Conservation (phyloP, 2,329 filamentous ascomycete species). For the Paramyrothecium roridum region DNA sequence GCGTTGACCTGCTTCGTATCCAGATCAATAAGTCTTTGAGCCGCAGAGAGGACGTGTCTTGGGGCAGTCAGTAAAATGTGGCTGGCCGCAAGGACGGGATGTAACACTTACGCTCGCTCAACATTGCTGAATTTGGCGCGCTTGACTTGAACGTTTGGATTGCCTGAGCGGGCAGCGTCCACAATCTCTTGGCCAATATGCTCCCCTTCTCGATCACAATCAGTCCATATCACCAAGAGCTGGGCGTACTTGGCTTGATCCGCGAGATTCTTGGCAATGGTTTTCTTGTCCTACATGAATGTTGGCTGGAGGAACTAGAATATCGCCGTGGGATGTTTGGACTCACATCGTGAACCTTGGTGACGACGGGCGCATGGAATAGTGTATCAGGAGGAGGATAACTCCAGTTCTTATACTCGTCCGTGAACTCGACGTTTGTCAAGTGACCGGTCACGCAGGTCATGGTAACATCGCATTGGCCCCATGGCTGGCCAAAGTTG, state of each 20-base stretch:
- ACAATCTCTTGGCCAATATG: slow-evolving; percentile 93
- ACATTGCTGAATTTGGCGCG: slow-evolving; percentile 94
- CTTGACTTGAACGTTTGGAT: slow-evolving; percentile 72
- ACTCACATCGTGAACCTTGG: slow-evolving; percentile 62
- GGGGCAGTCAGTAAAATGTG: slow-evolving; percentile 5
- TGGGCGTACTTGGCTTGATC: slow-evolving; percentile 69
- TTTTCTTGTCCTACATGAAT: slow-evolving; percentile 63
- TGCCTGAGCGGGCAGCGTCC: slow-evolving; percentile 72
- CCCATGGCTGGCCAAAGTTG: slow-evolving; percentile 79
- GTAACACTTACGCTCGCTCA: slow-evolving; percentile 68
- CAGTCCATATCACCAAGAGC: slow-evolving; percentile 93
- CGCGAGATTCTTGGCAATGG: slow-evolving; percentile 82
- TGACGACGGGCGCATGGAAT: slow-evolving; percentile 76
- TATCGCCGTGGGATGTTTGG: not conserved
- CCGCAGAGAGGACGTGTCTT: slow-evolving; percentile 84
- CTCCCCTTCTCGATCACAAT: slow-evolving; percentile 96
- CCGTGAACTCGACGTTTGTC: slow-evolving; percentile 72
- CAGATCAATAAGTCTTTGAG: slow-evolving; percentile 70
- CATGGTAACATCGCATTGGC: slow-evolving; percentile 83
- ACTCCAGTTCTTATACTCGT: slow-evolving; percentile 74
- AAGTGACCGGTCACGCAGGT: slow-evolving; percentile 91
- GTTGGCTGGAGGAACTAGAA: slow-evolving; percentile 8
- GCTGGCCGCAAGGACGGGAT: no score
- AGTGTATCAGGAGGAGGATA: slow-evolving; percentile 75
- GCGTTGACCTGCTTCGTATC: slow-evolving; percentile 86